phyloP scores from a whole-genome alignment of 2,329 filamentous ascomycete species.

The Macrophomina phaseolina region DNA sequence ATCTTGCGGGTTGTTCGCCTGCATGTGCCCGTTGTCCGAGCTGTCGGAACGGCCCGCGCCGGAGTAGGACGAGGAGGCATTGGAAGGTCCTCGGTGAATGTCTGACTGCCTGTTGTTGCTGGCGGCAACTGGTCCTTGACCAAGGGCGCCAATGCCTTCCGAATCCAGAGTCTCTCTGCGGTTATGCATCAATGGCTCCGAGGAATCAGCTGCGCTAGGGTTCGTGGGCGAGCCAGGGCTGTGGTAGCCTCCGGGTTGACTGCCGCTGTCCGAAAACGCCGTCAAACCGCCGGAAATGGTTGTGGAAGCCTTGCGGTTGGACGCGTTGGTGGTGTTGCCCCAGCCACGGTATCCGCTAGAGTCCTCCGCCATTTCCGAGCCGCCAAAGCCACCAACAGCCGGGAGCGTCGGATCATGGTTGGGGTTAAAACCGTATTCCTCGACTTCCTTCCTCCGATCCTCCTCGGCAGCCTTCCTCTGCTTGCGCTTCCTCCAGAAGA shows the following conservation, averaged over 20 bases:
- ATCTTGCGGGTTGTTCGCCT: conserved; percentile 51
- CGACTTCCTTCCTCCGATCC: conserved; percentile 90
- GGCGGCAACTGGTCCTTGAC: conserved; percentile 64
- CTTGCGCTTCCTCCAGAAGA: conserved; percentile 89
- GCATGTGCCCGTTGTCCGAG: conserved; percentile 61
- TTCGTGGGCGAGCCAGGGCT: conserved; percentile 67
- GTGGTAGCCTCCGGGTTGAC: conserved; percentile 59
- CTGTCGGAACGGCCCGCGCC: conserved; percentile 74
- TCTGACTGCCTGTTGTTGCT: conserved; percentile 64
- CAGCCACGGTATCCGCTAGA: conserved; percentile 88
- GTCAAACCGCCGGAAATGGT: conserved; percentile 78
- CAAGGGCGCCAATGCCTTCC: conserved; percentile 83
- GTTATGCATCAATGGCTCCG: conserved; percentile 63
- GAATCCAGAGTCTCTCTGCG: conserved; percentile 65
- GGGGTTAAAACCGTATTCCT: conserved; percentile 98
- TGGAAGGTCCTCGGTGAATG: conserved; percentile 88
- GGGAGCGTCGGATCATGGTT: conserved; percentile 88
- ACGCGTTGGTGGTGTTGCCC: conserved; percentile 79
- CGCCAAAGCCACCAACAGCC: conserved; percentile 58
- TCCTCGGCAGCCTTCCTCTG: conserved; percentile 84
- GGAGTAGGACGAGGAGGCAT: conserved; percentile 95
- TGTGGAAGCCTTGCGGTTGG: conserved; percentile 79
- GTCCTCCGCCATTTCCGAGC: conserved; percentile 75
- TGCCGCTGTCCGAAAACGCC: conserved; percentile 71
- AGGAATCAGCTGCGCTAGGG: conserved; percentile 69